These are phyloP conservation scores for Penicillium frequentans DNA, from an alignment of 2,329 filamentous ascomycete genomes.

Conservation along the genomic window DNA sequence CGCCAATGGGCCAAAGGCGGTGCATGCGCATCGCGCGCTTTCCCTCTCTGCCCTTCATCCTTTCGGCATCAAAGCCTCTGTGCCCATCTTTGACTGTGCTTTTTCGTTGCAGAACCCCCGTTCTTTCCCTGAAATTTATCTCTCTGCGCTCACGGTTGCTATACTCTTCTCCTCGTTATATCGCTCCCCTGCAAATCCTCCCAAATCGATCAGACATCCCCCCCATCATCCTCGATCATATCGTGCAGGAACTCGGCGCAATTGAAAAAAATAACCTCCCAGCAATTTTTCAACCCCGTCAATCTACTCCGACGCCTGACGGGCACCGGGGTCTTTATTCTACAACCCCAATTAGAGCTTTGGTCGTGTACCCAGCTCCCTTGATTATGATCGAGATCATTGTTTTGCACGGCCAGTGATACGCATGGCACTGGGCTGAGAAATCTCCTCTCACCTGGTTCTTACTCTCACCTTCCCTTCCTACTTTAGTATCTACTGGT, in stretches of 20 bases:
- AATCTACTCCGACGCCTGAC: neutral
- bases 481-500: constrained; percentile 20
- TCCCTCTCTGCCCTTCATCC: constrained; percentile 1
- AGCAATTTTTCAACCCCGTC: neutral
- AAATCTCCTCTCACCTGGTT: constrained; percentile 12
- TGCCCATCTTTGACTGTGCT: neutral
- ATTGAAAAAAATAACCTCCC: neutral
- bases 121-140: neutral
- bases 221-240: neutral
- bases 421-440: constrained; percentile 31
- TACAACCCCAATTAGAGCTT: neutral
- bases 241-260: neutral
- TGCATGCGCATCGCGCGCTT: constrained; percentile 10
- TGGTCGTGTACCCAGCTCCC: constrained; percentile 10
- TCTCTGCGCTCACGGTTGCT: neutral
- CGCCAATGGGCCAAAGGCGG: neutral
- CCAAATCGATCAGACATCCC: neutral
- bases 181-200: neutral
- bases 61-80: neutral
- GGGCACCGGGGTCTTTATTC: neutral
- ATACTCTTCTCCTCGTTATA: neutral
- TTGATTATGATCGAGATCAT: constrained; percentile 26
- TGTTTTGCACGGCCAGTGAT: constrained; percentile 19
- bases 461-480: constrained; percentile 27
- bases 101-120: neutral